Evolutionary conservation across 2,329 filamentous ascomycete genomes (phyloP), one percentile per base, ranked within the genome.

Genomic region (Cercospora sp.): DNA sequence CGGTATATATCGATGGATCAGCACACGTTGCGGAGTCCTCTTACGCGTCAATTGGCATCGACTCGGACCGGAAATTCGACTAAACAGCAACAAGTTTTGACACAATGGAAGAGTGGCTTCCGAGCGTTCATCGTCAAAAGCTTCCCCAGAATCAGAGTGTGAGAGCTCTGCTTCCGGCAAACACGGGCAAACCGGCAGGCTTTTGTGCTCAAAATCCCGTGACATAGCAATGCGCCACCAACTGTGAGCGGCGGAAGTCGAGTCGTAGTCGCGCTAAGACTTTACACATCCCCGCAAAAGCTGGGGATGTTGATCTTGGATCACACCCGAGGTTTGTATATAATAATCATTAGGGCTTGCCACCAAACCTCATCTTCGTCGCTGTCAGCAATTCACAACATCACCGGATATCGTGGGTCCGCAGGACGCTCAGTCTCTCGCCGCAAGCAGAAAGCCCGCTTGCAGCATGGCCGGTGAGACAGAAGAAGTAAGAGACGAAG

Each of bases 391-490:
- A 13, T 26, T 8, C n/a, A 51, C 5, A 10, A 23, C 20, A 16
- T 12, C 20, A 51, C 9, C 20, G 18, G 18, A 23, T 23, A 13
- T 51, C 20, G 10, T 51, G 18, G 18, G 12, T n/a, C 18, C 3
- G 12, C 5, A 23, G n/a, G 10, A 48, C 8, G 20, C 45, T 12
- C 42, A 23, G 3, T 10, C 1, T 6, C 20, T 9, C 26, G 8
- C 5, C 26, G n/a, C 26, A 18, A 58, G 8, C 53, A 18, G 36
- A 18, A 8, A n/a, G 16, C n/a, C 13, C 16, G n/a, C 18, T 30
- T 5, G 30, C 33, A 59, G 45, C 23, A 67, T 67, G 65, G 65
- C 65, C 20, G 65, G 65, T 67, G 12, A 20, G 65, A 63, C 13
- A 33, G 12, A 23, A 42, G 18, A 40, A 9, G 30, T 16, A 18